Percentiles rank a stretch among this genome's conserved stretches.
Evolutionary conservation across 495 filamentous ascomycete species (phyloP).

Genomic region (Hyaloscypha bicolor): DNA sequence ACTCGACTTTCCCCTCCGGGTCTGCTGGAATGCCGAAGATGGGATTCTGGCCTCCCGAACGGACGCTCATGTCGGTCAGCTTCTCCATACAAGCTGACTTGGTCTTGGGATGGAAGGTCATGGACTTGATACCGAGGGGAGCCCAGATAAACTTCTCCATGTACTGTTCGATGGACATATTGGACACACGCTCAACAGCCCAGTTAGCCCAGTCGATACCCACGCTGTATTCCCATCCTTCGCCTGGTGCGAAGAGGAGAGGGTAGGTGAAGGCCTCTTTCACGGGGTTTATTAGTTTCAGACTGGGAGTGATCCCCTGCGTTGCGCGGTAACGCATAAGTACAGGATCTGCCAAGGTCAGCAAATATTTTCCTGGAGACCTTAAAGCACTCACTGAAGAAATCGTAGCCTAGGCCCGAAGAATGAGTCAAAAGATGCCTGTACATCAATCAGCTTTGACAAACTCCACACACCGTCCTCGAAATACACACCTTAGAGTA

Average conservation of each 20-base stretch:
- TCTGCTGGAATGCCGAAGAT: slow-evolving; percentile 26
- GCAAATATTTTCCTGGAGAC: not conserved
- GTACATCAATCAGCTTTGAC: slow-evolving; percentile 7
- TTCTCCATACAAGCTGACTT: slow-evolving; percentile 41
- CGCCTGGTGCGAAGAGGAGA: slow-evolving; percentile 51
- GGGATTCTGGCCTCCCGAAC: slow-evolving; percentile 26
- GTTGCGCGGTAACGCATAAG: slow-evolving; percentile 2
- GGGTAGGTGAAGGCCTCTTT: slow-evolving; percentile 36
- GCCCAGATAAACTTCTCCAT: slow-evolving; percentile 57
- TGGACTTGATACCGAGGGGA: slow-evolving; percentile 53
- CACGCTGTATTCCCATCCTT: slow-evolving; percentile 49
- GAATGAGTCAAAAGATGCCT: slow-evolving; percentile 31
- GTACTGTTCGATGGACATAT: slow-evolving; percentile 55
- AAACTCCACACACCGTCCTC: not conserved
- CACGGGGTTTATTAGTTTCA: not conserved
- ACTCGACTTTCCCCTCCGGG: slow-evolving; percentile 32
- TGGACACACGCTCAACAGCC: slow-evolving; percentile 53
- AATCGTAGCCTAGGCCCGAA: slow-evolving; percentile 23
- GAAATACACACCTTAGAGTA: slow-evolving; percentile 22
- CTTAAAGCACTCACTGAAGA: slow-evolving; percentile 3
- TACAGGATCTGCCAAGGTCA: slow-evolving; percentile 1
- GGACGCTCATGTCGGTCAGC: slow-evolving; percentile 40
- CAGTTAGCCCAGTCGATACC: slow-evolving; percentile 54
- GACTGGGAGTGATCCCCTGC: not conserved
- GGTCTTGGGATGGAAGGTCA: slow-evolving; percentile 52